A percentile compares a stretch with the other conserved stretches of the same genome.
phyloP scores from a whole-genome alignment of 352 stramenopile genomes.

The Globisporangium cederbergense region DNA sequence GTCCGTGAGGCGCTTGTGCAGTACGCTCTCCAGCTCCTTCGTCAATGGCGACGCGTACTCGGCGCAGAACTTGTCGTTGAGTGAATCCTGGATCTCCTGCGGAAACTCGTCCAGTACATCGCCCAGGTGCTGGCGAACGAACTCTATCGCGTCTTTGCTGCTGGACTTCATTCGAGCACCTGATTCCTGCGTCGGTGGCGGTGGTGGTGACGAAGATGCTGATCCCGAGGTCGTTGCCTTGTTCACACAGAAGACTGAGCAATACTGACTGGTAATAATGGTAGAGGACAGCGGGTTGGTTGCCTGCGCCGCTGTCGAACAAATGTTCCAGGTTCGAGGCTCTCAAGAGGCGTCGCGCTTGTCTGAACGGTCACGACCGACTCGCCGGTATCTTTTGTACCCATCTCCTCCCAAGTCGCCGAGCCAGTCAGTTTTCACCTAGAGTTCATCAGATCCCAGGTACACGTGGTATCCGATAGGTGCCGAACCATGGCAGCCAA shows the following conservation, averaged over 20 bases:
- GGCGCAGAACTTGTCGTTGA: conserved; percentile 25
- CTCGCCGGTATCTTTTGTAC: neutral
- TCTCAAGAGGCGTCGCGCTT: neutral
- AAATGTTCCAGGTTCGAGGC: neutral
- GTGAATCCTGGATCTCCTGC: conserved; percentile 16
- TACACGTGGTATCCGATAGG: no score
- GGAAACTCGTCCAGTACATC: conserved; percentile 24
- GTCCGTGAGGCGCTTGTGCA: conserved; percentile 37
- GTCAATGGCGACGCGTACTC: conserved; percentile 27
- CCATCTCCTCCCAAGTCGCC: neutral
- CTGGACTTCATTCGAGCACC: neutral
- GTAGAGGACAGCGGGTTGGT: neutral
- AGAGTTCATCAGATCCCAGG: no score
- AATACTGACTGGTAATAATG: neutral
- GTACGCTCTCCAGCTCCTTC: conserved; percentile 28
- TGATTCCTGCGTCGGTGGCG: no score
- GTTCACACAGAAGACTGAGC: neutral
- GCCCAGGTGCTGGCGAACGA: conserved; percentile 13
- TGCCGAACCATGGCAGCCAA: no score
- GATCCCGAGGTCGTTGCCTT: neutral
- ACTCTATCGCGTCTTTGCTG: neutral
- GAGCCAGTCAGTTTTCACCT: neutral
- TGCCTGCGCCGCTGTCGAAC: neutral
- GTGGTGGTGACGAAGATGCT: neutral
- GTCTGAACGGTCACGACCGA: neutral